Evolutionary conservation across 306 rosid genomes (phyloP), one percentile per base, ranked within the genome.

Genomic region (Trifolium repens): DNA sequence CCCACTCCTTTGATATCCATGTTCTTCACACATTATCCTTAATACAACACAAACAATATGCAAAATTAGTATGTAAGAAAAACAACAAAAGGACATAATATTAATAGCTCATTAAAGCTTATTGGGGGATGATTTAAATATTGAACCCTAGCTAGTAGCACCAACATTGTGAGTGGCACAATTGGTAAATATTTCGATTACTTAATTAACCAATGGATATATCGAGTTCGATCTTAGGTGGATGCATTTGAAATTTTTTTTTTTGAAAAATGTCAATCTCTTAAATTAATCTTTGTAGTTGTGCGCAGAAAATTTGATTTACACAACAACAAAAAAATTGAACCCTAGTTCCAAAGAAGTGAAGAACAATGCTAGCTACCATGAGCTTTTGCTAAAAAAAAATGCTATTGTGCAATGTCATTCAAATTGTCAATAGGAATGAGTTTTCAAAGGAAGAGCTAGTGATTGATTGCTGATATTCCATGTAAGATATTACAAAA

Each of bases 1-100:
- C 53, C 99, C 99, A 85, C 96, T 96, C 71, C 99, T 90, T 87
- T 92, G 99, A 42, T 92, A 90, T 40, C 97, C 93, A 78, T 96
- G 96, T 78, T 96, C 99, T 69, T 92, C 98, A 50, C 85, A 80
- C 99, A 96, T 90, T 50, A 92, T 90, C 93, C 99, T 96, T 70
- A 50, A 8, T 57, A 83, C 27, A 37, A 30, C 13, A 52, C 6
- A 67, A 67, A 7, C 32, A 67, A 71, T 54, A 71, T 54, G 11
- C 5, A 12, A 73, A 62, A 3, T 43, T 47, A 66, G 49, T 49
- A 60, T 13, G 12, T 4, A 60, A 60, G 12, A 14, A 60, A 30
- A 30, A 60, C 67, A 60, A 35, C 19, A 60, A 60, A 60, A 60
- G 7, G 0, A 2, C 27, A 17, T 54, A 3, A 22, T 22, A 22